Base-by-base conservation (phyloP, 179 eudicot species). In the Monotropa hypopitys region DNA sequence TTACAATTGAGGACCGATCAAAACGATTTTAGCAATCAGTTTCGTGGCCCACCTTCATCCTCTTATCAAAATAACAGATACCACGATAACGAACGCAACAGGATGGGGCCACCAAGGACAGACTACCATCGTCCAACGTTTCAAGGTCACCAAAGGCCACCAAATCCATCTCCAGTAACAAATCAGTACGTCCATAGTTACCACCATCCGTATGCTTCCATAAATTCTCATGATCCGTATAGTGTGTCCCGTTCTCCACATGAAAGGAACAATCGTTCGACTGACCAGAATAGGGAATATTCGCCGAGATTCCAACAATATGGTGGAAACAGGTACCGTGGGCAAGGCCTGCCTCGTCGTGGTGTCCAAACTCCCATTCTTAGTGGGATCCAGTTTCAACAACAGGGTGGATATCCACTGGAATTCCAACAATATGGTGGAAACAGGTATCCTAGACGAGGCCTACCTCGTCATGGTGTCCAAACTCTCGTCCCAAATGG, bases 1-100 rank as follows among this genome's bases (percentile, higher is more conserved):
- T 88, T 93, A 84, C 96, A 84, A 70, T 3, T 47, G 16, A 86
- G 84, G 82, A 45, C 76, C 11, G 85, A 83, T 74, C 83, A 77
- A 35, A 83, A 73, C 51, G 83, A 81, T 76, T 71, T 70, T 74
- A 59, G 59, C 42, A 80, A 72, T 73, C 88, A 82, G 57, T 51
- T 26, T 69, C 77, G 76, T 76, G 77, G 79, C 46, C 81, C 72
- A 69, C 79, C 82, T 47, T 73, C 40, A 12, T 76, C 75, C 2
- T 77, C 80, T 10, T 74, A 77, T 53, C 80, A 80, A 42, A 80
- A 46, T 72, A 81, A 40, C 53, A 46, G 83, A 57, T 77, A 80
- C 81, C 77, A 70, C 45, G 81, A 65, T 74, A 85, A 69, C 18
- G 85, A 78, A 45, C 70, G 70, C 54, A 70, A 79, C 53, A 69